Evolutionary conservation across 805 yeast species (phyloP).

Genomic region (Yarrowia keelungensis): DNA sequence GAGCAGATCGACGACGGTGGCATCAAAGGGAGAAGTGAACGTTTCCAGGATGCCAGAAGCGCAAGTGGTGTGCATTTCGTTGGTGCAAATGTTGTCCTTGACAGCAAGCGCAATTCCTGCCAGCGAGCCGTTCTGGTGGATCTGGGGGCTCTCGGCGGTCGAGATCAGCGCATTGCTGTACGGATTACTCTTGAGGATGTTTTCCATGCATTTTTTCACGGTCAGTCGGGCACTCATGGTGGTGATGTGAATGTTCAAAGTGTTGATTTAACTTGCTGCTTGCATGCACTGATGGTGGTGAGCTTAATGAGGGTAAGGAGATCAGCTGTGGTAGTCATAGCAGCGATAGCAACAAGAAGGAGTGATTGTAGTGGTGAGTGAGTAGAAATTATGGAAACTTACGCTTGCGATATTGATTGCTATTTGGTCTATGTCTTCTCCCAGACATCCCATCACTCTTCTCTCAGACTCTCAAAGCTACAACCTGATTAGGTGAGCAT

Average conservation of each 20-base stretch:
- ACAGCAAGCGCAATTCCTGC: conserved; percentile 56
- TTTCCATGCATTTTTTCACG: conserved; percentile 43
- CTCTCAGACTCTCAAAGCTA: neutral
- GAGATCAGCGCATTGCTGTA: conserved; percentile 48
- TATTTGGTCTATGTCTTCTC: no score
- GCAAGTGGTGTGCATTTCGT: conserved; percentile 74
- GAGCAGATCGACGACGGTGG: conserved; percentile 72
- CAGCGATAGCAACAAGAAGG: no score
- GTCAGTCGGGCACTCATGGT: conserved; percentile 36
- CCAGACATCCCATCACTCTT: no score
- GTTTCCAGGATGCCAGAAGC: conserved; percentile 66
- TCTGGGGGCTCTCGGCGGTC: conserved; percentile 38
- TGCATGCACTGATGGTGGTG: conserved; percentile 1
- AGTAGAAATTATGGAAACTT: no score
- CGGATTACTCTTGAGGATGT: conserved; percentile 45
- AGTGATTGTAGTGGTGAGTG: no score
- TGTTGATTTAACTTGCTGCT: conserved; percentile 18
- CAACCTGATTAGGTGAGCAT: neutral
- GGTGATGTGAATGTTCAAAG: neutral
- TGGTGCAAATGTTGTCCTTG: conserved; percentile 84
- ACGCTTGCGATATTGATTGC: no score
- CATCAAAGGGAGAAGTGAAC: conserved; percentile 79
- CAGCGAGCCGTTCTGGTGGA: conserved; percentile 41
- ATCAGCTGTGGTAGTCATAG: no score
- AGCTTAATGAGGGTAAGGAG: no score